A percentile compares a stretch with the other conserved stretches of the same genome.
These are phyloP conservation scores for Stephania cephalantha DNA, from an alignment of 164 flowering plant species.

Conservation along the genomic window DNA sequence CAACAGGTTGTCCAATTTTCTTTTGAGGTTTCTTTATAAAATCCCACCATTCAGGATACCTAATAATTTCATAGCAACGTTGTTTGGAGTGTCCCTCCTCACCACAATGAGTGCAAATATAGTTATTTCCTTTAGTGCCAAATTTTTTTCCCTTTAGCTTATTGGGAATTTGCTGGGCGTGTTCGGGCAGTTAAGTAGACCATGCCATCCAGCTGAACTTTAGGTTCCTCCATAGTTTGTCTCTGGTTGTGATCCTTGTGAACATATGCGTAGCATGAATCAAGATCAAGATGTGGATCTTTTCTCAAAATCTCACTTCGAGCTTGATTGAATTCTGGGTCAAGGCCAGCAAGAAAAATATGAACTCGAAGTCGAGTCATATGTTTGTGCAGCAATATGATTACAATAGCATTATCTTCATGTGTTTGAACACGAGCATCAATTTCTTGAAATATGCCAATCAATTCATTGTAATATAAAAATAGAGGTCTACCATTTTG, in stretches of 20 bases:
- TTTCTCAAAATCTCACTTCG: background rate
- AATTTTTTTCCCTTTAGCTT: background rate
- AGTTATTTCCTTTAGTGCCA: background rate
- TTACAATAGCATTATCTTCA: background rate
- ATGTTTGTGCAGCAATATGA: background rate
- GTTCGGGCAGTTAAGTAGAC: too few species aligned
- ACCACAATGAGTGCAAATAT: background rate
- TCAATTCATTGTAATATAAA: constrained; percentile 3
- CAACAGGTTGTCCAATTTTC: constrained; percentile 4
- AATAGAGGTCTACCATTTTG: constrained; percentile 2
- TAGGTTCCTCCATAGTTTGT: background rate
- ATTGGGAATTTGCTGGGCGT: too few species aligned
- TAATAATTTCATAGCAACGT: constrained; percentile 6
- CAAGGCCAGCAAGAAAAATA: constrained; percentile 5
- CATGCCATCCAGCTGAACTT: too few species aligned
- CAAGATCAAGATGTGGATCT: background rate
- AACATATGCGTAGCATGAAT: background rate
- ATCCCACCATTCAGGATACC: constrained; percentile 6
- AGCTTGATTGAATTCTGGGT: background rate
- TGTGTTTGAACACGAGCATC: background rate
- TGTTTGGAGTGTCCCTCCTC: background rate
- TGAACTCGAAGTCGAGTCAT: background rate
- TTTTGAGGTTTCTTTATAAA: constrained; percentile 4
- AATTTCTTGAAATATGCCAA: constrained; percentile 6
- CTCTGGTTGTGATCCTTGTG: background rate